Evolutionary conservation across 2,329 filamentous ascomycete genomes (phyloP).

Genomic region (Cercospora citrullina): DNA sequence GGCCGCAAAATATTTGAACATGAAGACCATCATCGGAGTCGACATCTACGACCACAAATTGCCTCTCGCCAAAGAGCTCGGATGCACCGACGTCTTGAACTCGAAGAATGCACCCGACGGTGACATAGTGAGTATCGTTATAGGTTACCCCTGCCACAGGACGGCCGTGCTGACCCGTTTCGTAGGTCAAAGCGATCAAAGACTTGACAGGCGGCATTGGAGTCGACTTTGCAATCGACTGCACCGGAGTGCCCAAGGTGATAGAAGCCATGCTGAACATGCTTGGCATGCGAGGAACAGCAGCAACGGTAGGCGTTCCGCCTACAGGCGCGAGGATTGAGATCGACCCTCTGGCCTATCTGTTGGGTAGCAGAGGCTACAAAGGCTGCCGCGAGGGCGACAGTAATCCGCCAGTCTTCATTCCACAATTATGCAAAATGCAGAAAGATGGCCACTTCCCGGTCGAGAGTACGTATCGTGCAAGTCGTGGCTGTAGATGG

Average conservation of each 20-base stretch:
- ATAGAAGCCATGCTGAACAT: constrained; percentile 26
- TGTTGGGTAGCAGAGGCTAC: constrained; percentile 22
- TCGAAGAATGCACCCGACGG: constrained; percentile 17
- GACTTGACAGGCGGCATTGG: constrained; percentile 18
- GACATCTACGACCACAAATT: constrained; percentile 27
- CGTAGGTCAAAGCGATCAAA: constrained; percentile 17
- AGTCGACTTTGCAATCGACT: constrained; percentile 24
- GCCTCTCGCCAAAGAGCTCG: constrained; percentile 22
- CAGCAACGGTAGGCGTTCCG: constrained; percentile 26
- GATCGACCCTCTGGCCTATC: constrained; percentile 20
- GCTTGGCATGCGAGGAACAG: constrained; percentile 24
- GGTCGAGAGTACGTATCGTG: constrained; percentile 20
- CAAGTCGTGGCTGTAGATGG: neutral
- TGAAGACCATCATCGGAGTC: constrained; percentile 28
- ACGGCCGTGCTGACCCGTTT: neutral
- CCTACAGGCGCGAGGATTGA: constrained; percentile 25
- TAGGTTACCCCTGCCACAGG: neutral
- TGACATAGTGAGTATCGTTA: neutral
- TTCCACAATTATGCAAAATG: constrained; percentile 24
- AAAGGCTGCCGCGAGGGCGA: constrained; percentile 25
- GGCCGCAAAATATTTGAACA: constrained; percentile 25
- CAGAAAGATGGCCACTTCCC: constrained; percentile 26
- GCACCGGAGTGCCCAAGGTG: constrained; percentile 24
- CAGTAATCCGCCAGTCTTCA: constrained; percentile 20
- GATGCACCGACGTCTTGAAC: constrained; percentile 24